Evolutionary conservation across 2,329 filamentous ascomycete species (phyloP).

Genomic region (Fusarium lyarnte): DNA sequence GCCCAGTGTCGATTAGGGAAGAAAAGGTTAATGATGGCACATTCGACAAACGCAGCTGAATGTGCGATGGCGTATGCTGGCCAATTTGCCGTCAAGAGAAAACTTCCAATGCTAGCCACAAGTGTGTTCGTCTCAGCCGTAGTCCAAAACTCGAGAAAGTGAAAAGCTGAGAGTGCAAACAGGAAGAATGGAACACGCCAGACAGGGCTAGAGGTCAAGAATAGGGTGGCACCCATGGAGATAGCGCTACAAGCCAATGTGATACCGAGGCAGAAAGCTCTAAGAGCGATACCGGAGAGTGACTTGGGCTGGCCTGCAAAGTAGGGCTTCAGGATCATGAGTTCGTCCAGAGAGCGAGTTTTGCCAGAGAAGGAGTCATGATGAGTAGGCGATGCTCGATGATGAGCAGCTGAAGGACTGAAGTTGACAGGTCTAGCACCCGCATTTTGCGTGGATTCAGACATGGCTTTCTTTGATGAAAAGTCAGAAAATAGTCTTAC

Average conservation of each 20-base stretch:
- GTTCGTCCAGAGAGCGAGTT: constrained; percentile 40
- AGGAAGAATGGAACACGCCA: constrained; percentile 76
- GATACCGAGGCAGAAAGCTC: constrained; percentile 64
- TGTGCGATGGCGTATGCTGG: constrained; percentile 86
- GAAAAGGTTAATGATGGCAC: constrained; percentile 67
- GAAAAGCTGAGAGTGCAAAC: constrained; percentile 77
- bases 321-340: constrained; percentile 46
- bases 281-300: constrained; percentile 67
- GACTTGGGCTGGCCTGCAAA: constrained; percentile 63
- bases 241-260: constrained; percentile 51
- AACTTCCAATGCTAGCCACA: constrained; percentile 76
- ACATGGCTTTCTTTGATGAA: constrained; percentile 25
- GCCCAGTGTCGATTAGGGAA: constrained; percentile 62
- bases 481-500: constrained; percentile 26
- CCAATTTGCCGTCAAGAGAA: constrained; percentile 87
- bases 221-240: constrained; percentile 46
- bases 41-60: constrained; percentile 76
- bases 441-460: constrained; percentile 5
- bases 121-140: constrained; percentile 86
- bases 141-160: constrained; percentile 96
- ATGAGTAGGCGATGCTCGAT: constrained; percentile 17
- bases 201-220: constrained; percentile 55
- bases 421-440: constrained; percentile 28
- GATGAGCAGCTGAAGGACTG: constrained; percentile 30
- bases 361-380: constrained; percentile 29